phyloP scores from a whole-genome alignment of 495 filamentous ascomycete species.

The Beverwykella pulmonaria region DNA sequence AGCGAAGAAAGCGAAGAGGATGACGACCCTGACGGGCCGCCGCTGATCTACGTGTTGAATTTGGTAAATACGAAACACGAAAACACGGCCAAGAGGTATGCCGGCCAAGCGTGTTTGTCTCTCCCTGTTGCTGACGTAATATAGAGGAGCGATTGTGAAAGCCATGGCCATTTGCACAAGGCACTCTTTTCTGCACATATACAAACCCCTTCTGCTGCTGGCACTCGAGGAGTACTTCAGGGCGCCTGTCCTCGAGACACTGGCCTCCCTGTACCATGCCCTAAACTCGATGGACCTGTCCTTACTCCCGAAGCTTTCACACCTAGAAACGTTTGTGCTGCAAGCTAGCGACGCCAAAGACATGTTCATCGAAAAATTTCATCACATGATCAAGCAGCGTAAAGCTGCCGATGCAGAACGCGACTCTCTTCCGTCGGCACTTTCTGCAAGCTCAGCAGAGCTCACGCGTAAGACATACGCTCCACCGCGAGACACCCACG shows the following conservation, averaged over 20 bases:
- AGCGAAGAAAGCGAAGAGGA: conserved; percentile 62
- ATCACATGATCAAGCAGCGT: conserved; percentile 82
- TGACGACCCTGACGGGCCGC: conserved; percentile 73
- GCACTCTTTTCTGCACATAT: conserved; percentile 98
- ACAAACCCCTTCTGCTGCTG: conserved; percentile 95
- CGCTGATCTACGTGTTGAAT: conserved; percentile 97
- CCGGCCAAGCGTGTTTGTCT: neutral
- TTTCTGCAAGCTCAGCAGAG: conserved; percentile 41
- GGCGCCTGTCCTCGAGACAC: conserved; percentile 81
- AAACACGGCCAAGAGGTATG: conserved; percentile 76
- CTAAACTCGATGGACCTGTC: conserved; percentile 98
- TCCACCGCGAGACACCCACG: conserved; percentile 90
- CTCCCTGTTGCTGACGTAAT: conserved; percentile 27
- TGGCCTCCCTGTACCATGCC: conserved; percentile 86
- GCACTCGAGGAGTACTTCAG: conserved; percentile 98
- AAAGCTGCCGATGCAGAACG: conserved; percentile 52
- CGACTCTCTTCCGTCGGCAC: conserved; percentile 32
- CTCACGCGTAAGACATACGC: conserved; percentile 53
- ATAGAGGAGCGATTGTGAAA: conserved; percentile 90
- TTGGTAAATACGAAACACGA: conserved; percentile 98
- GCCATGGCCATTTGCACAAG: conserved; percentile 99
- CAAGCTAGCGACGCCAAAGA: conserved; percentile 92
- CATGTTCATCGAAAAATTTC: conserved; percentile 96
- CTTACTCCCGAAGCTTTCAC: conserved; percentile 81
- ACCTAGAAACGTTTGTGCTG: conserved; percentile 82